Conservation (phyloP, 202 grass and related monocot genomes). For the Schoenoplectus triqueter region DNA sequence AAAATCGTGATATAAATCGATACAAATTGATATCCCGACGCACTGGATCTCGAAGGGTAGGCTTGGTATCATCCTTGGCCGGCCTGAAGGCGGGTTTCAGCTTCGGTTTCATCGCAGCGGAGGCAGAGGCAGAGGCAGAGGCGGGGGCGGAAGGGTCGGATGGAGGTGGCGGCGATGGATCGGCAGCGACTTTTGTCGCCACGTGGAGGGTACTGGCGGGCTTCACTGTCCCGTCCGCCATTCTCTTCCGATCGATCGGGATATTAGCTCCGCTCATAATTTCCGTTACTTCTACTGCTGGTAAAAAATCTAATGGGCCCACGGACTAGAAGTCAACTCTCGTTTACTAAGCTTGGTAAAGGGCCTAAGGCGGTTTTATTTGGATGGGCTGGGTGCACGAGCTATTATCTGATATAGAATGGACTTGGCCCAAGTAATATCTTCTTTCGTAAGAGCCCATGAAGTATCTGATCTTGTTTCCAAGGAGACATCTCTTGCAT, state of each 20-base stretch:
- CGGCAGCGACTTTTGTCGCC: neutral
- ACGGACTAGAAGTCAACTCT: neutral
- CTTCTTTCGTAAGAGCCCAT: neutral
- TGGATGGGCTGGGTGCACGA: neutral
- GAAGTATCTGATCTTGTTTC: neutral
- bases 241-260: slow-evolving; percentile 37
- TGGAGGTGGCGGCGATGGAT: neutral
- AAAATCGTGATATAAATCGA: neutral
- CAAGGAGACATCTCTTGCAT: neutral
- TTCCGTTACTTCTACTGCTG: neutral
- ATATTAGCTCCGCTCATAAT: slow-evolving; percentile 16
- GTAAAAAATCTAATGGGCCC: slow-evolving; percentile 17
- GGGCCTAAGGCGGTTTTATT: neutral
- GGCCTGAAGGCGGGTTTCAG: slow-evolving; percentile 63
- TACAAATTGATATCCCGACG: neutral
- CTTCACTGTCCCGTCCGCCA: slow-evolving; percentile 28
- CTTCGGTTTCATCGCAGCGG: slow-evolving; percentile 14
- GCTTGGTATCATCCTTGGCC: slow-evolving; percentile 76
- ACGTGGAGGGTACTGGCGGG: neutral
- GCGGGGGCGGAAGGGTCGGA: neutral
- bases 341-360: slow-evolving; percentile 18
- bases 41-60: slow-evolving; percentile 80
- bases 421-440: neutral
- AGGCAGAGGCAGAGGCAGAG: neutral
- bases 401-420: neutral